A percentile compares a stretch with the other conserved stretches of the same genome.
Evolutionary conservation across 768 basidiomycete genomes (phyloP).

Genomic region (Tephrocybe sp.): DNA sequence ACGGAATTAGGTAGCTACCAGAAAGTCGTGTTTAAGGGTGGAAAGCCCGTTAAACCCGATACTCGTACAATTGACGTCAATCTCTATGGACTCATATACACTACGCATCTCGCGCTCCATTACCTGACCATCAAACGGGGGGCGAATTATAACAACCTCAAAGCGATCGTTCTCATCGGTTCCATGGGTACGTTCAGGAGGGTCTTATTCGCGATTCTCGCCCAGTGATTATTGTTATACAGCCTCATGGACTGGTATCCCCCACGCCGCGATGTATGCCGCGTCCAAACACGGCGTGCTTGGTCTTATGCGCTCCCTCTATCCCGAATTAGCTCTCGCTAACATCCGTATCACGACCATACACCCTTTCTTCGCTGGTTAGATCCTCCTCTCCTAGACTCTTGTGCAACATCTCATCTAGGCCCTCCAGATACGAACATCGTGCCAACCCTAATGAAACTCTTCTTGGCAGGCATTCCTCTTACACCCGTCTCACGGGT

Average conservation of each 20-base stretch:
- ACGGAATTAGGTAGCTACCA: conserved; percentile 33
- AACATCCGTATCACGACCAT: conserved; percentile 45
- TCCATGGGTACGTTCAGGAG: conserved; percentile 45
- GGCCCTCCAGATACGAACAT: conserved; percentile 43
- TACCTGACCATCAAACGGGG: conserved; percentile 41
- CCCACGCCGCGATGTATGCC: conserved; percentile 42
- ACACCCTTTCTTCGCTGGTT: conserved; percentile 55
- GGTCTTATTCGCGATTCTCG: background rate
- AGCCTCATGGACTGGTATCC: conserved; percentile 52
- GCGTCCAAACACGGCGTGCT: conserved; percentile 55
- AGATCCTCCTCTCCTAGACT: conserved; percentile 6
- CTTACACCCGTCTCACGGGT: conserved; percentile 44
- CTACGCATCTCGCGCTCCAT: conserved; percentile 47
- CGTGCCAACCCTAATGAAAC: conserved; percentile 34
- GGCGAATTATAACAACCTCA: conserved; percentile 33
- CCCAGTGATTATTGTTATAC: background rate
- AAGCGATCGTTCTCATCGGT: conserved; percentile 50
- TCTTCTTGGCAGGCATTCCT: conserved; percentile 49
- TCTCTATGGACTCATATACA: conserved; percentile 44
- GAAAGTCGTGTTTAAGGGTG: conserved; percentile 30
- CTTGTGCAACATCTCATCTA: background rate
- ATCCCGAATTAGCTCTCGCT: conserved; percentile 29
- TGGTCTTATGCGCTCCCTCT: conserved; percentile 49
- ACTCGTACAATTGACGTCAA: conserved; percentile 49
- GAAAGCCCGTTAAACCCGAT: conserved; percentile 42